Base-by-base conservation (phyloP, 1,284 basidiomycete species). In the Pyrrhoderma noxium region DNA sequence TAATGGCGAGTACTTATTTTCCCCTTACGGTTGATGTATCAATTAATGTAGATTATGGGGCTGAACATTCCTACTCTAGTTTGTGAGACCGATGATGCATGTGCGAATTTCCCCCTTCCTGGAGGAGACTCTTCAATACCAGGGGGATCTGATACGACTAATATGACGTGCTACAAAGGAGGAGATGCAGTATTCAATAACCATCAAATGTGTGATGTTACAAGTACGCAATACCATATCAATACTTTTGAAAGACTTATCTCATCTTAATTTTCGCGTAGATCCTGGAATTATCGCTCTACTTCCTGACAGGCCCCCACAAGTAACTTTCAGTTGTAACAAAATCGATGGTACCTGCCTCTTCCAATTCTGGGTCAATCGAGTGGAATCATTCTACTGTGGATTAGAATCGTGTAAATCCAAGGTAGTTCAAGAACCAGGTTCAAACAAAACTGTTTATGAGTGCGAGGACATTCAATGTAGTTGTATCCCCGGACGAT, bases 161-260 rank as follows among this genome's bases (percentile, higher is more conserved):
- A 93, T 59, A 94, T 96, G 82, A 91, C 90, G 0, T 99, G 95
- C 67, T 95, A 96, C 74, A 87, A 77, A 52, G 91, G 89, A 41
- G 95, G 95, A 11, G 79, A 89, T 61, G 92, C 92, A 0, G 86
- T 99, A 13, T 87, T 90, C 67, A 85, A 82, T 65, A 93, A 93
- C 61, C 93, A 93, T 66, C 95, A 99, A 66, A 91, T 96, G 82
- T 99, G 95, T 70, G 83, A 97, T 64, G 94, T 99, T 23, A 98
- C 94, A 13, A 97, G 91, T 93, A 62, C 61, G 89, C 72, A 16
- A 27, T 4, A 5, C n/a, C 21, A 7, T n/a, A 22, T 40, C 14
- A 14, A 16, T 7, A 8, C 21, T 36, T 8, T 42, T 3, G 19
- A 18, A 14, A 47, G n/a, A 27, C 21, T 27, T 14, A 19, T 38